phyloP scores from a whole-genome alignment of 2,329 filamentous ascomycete species.

The Pestalotiopsis sp. region DNA sequence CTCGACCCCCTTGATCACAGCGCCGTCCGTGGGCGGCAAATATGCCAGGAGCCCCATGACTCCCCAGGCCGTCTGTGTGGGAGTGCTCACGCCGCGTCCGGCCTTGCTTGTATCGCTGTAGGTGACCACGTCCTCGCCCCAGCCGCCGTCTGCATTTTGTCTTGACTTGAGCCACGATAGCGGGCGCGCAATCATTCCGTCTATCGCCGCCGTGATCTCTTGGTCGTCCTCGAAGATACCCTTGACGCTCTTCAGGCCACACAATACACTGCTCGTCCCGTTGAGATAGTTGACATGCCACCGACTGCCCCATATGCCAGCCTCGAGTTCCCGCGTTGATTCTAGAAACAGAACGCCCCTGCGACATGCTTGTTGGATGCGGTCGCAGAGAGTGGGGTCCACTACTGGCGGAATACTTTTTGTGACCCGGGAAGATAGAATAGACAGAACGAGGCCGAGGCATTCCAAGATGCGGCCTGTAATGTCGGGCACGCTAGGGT shows the following conservation, averaged over 20 bases:
- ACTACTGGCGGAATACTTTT: background rate
- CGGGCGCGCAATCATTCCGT: constrained; percentile 13
- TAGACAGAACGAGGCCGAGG: constrained; percentile 15
- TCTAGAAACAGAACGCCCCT: constrained; percentile 28
- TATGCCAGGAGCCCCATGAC: constrained; percentile 29
- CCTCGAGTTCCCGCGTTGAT: constrained; percentile 23
- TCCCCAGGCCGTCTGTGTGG: constrained; percentile 36
- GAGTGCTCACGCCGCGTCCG: constrained; percentile 23
- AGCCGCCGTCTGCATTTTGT: constrained; percentile 34
- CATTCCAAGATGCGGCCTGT: constrained; percentile 29
- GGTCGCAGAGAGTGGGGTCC: background rate
- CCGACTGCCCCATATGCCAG: constrained; percentile 33
- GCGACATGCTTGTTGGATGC: constrained; percentile 2
- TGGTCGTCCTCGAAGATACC: constrained; percentile 18
- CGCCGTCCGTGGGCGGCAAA: background rate
- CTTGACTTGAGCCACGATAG: constrained; percentile 25
- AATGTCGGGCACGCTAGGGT: constrained; percentile 35
- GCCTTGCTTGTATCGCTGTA: constrained; percentile 22
- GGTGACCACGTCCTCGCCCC: constrained; percentile 29
- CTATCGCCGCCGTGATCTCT: background rate
- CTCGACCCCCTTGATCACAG: background rate
- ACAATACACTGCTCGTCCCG: constrained; percentile 33
- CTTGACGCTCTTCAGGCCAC: constrained; percentile 23
- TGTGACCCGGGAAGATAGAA: background rate
- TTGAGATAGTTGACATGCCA: constrained; percentile 38